These are phyloP conservation scores for Kodamaea leandrae DNA, from an alignment of 805 yeast genomes.

Conservation along the genomic window DNA sequence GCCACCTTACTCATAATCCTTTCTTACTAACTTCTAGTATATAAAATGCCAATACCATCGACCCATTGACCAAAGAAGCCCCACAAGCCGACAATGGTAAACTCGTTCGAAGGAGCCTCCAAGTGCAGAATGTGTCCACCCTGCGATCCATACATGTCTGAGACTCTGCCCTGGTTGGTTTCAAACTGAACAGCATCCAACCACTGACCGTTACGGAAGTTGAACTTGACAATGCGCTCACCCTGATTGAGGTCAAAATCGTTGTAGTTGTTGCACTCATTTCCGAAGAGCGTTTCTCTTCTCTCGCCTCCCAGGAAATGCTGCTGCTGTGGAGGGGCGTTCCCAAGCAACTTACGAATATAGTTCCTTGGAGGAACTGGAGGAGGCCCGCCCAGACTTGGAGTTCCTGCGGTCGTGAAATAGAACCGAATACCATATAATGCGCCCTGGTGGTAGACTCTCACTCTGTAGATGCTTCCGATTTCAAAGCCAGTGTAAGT, in stretches of 20 bases:
- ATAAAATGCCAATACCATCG: constrained; percentile 69
- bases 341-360: constrained; percentile 8
- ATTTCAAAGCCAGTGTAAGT: constrained; percentile 35
- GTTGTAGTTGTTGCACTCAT: constrained; percentile 47
- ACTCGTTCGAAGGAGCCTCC: constrained; percentile 59
- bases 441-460: constrained; percentile 73
- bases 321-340: neutral
- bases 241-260: constrained; percentile 56
- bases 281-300: constrained; percentile 44
- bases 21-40: constrained; percentile 26
- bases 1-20: too few relatives aligned
- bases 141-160: constrained; percentile 64
- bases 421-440: constrained; percentile 76
- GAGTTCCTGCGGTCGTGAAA: constrained; percentile 6
- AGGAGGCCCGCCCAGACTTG: constrained; percentile 26
- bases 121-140: constrained; percentile 61
- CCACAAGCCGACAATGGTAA: constrained; percentile 61
- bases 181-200: constrained; percentile 79
- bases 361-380: constrained; percentile 49
- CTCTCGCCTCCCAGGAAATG: constrained; percentile 5
- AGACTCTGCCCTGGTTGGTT: constrained; percentile 53
- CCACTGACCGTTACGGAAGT: constrained; percentile 80
- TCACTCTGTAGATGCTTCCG: constrained; percentile 45
- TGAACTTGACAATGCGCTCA: constrained; percentile 60
- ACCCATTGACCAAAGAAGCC: constrained; percentile 74